A percentile compares a stretch with the other conserved stretches of the same genome.
phyloP scores from a whole-genome alignment of 306 rosid species.

The Adenanthera pavonina region DNA sequence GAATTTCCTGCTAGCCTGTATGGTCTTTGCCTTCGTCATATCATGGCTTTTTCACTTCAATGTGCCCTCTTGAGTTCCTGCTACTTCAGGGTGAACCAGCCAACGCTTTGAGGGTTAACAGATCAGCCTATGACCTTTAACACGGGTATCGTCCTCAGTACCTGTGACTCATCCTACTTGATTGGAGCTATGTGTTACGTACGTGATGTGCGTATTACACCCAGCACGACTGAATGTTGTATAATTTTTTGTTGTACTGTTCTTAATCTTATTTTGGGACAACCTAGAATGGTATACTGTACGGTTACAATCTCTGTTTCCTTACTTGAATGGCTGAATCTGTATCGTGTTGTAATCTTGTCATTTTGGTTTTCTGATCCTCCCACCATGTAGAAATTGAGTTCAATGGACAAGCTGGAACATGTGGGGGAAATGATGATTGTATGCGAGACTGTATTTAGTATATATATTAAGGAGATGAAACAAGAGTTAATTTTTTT shows the following conservation, averaged over 20 bases:
- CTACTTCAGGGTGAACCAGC: slow-evolving; percentile 38
- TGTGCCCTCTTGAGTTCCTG: slow-evolving; percentile 72
- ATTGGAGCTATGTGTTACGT: slow-evolving; percentile 37
- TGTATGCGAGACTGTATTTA: slow-evolving; percentile 14
- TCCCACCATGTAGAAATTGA: slow-evolving; percentile 32
- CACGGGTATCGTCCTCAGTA: slow-evolving; percentile 45
- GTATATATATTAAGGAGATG: background rate
- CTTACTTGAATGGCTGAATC: slow-evolving; percentile 8
- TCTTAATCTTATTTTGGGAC: slow-evolving; percentile 33
- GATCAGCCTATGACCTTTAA: slow-evolving; percentile 32
- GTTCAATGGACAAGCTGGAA: slow-evolving; percentile 20
- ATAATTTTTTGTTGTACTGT: slow-evolving; percentile 39
- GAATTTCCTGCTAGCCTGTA: slow-evolving; percentile 83
- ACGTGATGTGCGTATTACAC: slow-evolving; percentile 47
- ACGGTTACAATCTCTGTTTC: slow-evolving; percentile 3
- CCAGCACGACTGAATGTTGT: slow-evolving; percentile 25
- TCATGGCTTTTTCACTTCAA: slow-evolving; percentile 97
- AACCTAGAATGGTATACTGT: slow-evolving; percentile 21
- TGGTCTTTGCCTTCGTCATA: slow-evolving; percentile 91
- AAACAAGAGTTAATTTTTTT: background rate
- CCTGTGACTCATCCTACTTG: slow-evolving; percentile 35
- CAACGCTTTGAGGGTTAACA: slow-evolving; percentile 40
- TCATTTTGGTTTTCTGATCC: background rate
- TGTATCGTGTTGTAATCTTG: slow-evolving; percentile 29
- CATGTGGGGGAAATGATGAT: background rate